These are phyloP conservation scores for Cornus kousa DNA, from an alignment of 148 eudicot species.

Conservation along the genomic window DNA sequence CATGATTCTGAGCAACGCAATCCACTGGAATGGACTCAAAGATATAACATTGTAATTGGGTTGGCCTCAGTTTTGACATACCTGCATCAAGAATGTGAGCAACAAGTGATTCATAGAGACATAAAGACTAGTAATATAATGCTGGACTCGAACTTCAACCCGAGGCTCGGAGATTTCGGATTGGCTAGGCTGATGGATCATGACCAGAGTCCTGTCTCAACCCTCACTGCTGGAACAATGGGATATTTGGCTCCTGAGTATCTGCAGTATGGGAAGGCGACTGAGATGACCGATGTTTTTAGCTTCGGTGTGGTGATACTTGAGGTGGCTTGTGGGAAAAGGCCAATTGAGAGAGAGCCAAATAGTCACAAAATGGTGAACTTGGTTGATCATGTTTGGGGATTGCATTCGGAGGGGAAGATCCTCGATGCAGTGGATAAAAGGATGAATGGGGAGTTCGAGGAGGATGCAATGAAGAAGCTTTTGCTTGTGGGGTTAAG, in stretches of 20 bases:
- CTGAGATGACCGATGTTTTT: constrained; percentile 77
- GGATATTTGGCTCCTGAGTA: constrained; percentile 93
- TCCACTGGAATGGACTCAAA: constrained; percentile 50
- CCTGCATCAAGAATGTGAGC: constrained; percentile 80
- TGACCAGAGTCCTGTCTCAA: constrained; percentile 70
- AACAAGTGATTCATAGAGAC: constrained; percentile 80
- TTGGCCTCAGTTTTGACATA: constrained; percentile 78
- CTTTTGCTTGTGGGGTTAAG: constrained; percentile 68
- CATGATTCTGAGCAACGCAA: constrained; percentile 28
- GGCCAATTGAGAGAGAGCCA: constrained; percentile 67
- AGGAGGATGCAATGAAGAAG: constrained; percentile 47
- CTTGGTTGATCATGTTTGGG: constrained; percentile 88
- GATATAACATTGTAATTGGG: constrained; percentile 71
- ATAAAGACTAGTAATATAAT: constrained; percentile 70
- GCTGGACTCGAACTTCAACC: constrained; percentile 59
- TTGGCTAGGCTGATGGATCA: constrained; percentile 82
- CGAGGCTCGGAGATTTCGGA: constrained; percentile 86
- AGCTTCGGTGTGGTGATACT: constrained; percentile 82
- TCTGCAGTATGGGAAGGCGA: constrained; percentile 73
- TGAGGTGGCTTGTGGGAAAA: constrained; percentile 72
- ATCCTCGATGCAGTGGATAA: constrained; percentile 52
- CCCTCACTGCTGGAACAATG: constrained; percentile 84
- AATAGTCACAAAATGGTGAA: constrained; percentile 53
- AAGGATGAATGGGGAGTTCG: constrained; percentile 51
- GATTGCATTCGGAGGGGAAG: constrained; percentile 54